Conservation (phyloP, 176 grass and related monocot species). For the Oryza rufipogon region DNA sequence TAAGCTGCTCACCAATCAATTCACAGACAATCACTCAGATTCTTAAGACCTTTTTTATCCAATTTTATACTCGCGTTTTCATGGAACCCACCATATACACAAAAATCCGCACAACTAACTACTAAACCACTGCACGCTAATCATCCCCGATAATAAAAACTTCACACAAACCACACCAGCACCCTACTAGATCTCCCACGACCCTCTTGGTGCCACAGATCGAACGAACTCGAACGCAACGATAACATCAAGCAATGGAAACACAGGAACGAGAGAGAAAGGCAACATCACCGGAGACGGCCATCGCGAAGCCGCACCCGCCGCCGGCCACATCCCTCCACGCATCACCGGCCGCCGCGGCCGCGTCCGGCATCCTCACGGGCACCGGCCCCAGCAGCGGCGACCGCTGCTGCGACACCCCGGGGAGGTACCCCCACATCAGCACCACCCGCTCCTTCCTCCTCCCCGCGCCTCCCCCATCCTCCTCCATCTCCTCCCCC, state of each 20-base stretch:
- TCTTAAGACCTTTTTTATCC: neutral
- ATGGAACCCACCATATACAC: neutral
- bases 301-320: conserved; percentile 96
- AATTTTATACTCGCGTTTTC: no score
- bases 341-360: conserved; percentile 51
- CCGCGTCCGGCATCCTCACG: conserved; percentile 49
- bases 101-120: neutral
- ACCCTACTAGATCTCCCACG: conserved; percentile 37
- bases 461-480: neutral
- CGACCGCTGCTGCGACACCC: conserved; percentile 87
- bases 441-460: conserved; percentile 74
- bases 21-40: neutral
- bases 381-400: conserved; percentile 81
- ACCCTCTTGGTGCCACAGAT: neutral
- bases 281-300: conserved; percentile 71
- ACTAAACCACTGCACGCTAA: no score
- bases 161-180: neutral
- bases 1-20: neutral
- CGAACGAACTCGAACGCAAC: neutral
- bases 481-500: conserved; percentile 52
- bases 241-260: neutral
- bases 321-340: conserved; percentile 92
- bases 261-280: neutral
- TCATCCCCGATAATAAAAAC: neutral
- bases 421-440: conserved; percentile 98